These are phyloP conservation scores for Aspergillus oerlinghausenensis DNA, from an alignment of 2,329 filamentous ascomycete species.

Conservation along the genomic window DNA sequence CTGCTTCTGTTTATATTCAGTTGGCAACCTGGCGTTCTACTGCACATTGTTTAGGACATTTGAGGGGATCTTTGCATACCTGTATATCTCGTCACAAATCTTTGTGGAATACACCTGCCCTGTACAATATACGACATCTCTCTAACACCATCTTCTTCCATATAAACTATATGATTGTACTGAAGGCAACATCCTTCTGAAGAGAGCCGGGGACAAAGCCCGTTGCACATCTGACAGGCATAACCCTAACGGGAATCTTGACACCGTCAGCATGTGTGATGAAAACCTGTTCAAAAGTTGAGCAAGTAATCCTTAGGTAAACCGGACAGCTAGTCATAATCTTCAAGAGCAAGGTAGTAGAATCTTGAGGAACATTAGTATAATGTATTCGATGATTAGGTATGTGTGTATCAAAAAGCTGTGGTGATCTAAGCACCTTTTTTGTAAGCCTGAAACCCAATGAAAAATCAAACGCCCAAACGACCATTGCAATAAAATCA, in stretches of 20 bases:
- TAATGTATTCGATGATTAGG: not conserved
- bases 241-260: not conserved
- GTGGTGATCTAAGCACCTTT: not conserved
- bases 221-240: not conserved
- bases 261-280: not conserved
- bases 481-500: slow-evolving; percentile 21
- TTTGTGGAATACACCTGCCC: not conserved
- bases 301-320: not conserved
- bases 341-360: not conserved
- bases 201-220: not conserved
- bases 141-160: not conserved
- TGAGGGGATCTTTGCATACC: not conserved
- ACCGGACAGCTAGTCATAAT: not conserved
- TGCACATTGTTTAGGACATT: not conserved
- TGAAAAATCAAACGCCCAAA: slow-evolving; percentile 19
- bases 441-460: slow-evolving; percentile 3
- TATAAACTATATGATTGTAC: not conserved
- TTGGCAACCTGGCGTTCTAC: not conserved
- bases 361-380: not conserved
- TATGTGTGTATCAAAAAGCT: not conserved
- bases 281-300: not conserved
- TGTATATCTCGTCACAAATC: not conserved
- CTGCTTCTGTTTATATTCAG: not conserved
- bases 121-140: not conserved
- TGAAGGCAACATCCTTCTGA: not conserved